These are phyloP conservation scores for Cladosporium austrohemisphaericum DNA, from an alignment of 2,329 filamentous ascomycete genomes.

Conservation along the genomic window DNA sequence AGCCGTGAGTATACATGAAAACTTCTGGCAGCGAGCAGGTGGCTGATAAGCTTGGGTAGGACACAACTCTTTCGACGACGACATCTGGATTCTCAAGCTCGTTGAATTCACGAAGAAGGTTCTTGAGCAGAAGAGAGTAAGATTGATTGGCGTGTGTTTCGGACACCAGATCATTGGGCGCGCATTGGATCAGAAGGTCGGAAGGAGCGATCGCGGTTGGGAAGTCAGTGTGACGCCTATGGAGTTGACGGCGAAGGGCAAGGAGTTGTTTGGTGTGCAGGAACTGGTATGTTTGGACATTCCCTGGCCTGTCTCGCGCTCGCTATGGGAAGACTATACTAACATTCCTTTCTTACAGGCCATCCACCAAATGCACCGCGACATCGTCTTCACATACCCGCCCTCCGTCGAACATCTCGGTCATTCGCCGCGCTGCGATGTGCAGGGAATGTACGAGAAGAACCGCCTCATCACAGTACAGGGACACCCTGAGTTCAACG, in stretches of 20 bases:
- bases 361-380: conserved; percentile 83
- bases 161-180: conserved; percentile 81
- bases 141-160: conserved; percentile 78
- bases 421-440: conserved; percentile 61
- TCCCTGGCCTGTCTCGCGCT: not conserved
- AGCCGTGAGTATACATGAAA: conserved; percentile 35
- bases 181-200: conserved; percentile 66
- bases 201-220: conserved; percentile 67
- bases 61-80: conserved; percentile 68
- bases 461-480: conserved; percentile 70
- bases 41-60: no score
- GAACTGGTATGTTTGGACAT: conserved; percentile 47
- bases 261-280: conserved; percentile 66
- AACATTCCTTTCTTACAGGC: conserved; percentile 41
- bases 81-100: conserved; percentile 72
- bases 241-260: conserved; percentile 64
- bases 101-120: conserved; percentile 64
- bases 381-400: conserved; percentile 66
- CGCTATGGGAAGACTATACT: not conserved
- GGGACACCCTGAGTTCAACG: conserved; percentile 80
- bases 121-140: conserved; percentile 59
- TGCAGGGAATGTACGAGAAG: conserved; percentile 76
- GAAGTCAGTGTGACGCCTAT: conserved; percentile 73
- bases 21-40: no score
- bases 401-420: conserved; percentile 60